Conservation (phyloP, 2,329 filamentous ascomycete genomes). For the Arthrobotrys megalospora region DNA sequence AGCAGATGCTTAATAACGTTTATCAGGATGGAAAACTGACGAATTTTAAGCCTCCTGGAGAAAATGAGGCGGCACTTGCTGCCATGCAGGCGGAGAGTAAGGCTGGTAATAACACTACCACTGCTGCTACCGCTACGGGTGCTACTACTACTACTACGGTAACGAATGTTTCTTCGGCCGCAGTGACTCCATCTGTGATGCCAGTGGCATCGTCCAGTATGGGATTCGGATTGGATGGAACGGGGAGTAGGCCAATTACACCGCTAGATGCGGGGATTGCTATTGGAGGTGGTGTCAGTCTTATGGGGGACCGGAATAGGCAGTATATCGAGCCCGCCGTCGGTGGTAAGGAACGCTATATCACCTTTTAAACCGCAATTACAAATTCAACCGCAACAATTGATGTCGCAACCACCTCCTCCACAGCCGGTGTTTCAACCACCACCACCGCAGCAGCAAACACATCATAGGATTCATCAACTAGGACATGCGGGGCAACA, state of each 20-base stretch:
- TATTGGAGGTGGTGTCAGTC: background rate
- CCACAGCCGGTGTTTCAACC: constrained; percentile 19
- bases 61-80: constrained; percentile 61
- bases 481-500: constrained; percentile 10
- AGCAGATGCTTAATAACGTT: constrained; percentile 87
- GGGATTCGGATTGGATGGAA: constrained; percentile 35
- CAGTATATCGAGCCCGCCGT: background rate
- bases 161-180: constrained; percentile 1
- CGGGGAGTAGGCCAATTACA: constrained; percentile 46
- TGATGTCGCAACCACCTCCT: constrained; percentile 15
- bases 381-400: constrained; percentile 20
- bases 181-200: constrained; percentile 4
- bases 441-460: constrained; percentile 11
- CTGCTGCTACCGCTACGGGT: background rate
- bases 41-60: constrained; percentile 73
- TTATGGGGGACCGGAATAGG: background rate
- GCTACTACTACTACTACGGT: background rate
- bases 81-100: constrained; percentile 41
- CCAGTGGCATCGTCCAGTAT: background rate
- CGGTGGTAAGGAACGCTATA: constrained; percentile 7
- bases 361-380: constrained; percentile 55
- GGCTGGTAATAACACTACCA: background rate
- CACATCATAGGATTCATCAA: constrained; percentile 24
- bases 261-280: constrained; percentile 30
- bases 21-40: constrained; percentile 77